Evolutionary conservation across 495 filamentous ascomycete species (phyloP).

Genomic region (Podospora pseudopauciseta): DNA sequence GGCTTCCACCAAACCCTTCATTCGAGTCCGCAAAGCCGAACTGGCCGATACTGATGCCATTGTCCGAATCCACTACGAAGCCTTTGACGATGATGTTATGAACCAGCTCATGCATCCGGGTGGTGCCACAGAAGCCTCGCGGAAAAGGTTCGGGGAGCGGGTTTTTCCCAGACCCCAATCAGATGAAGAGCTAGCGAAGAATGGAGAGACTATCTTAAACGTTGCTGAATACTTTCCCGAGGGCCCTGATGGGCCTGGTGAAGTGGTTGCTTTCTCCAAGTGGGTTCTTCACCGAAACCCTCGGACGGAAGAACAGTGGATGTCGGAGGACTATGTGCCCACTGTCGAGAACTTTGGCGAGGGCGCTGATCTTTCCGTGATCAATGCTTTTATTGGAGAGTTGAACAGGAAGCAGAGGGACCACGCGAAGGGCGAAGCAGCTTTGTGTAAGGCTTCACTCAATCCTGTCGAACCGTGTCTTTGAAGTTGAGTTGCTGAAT

Average conservation of each 20-base stretch:
- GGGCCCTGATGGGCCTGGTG: conserved; percentile 16
- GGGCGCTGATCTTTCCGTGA: conserved; percentile 18
- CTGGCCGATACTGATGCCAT: conserved; percentile 23
- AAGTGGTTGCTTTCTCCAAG: conserved; percentile 29
- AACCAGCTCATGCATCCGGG: conserved; percentile 27
- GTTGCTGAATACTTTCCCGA: conserved; percentile 29
- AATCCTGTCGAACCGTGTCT: neutral
- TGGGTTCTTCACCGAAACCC: conserved; percentile 24
- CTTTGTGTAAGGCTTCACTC: conserved; percentile 21
- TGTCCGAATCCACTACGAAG: conserved; percentile 20
- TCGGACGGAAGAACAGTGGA: conserved; percentile 30
- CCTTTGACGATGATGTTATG: conserved; percentile 27
- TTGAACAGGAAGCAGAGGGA: conserved; percentile 18
- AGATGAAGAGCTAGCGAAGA: neutral
- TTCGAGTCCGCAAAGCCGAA: conserved; percentile 28
- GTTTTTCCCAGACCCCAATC: conserved; percentile 11
- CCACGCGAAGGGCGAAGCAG: conserved; percentile 26
- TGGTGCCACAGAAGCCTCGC: conserved; percentile 15
- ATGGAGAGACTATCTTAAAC: conserved; percentile 15
- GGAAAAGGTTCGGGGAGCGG: conserved; percentile 15
- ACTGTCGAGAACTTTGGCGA: conserved; percentile 28
- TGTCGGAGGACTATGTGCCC: conserved; percentile 1
- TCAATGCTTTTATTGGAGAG: conserved; percentile 26
- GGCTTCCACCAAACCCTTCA: conserved; percentile 16
- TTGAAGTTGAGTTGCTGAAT: neutral